phyloP scores from a whole-genome alignment of 768 basidiomycete species.

The Porphyrellus cyaneotinctus region DNA sequence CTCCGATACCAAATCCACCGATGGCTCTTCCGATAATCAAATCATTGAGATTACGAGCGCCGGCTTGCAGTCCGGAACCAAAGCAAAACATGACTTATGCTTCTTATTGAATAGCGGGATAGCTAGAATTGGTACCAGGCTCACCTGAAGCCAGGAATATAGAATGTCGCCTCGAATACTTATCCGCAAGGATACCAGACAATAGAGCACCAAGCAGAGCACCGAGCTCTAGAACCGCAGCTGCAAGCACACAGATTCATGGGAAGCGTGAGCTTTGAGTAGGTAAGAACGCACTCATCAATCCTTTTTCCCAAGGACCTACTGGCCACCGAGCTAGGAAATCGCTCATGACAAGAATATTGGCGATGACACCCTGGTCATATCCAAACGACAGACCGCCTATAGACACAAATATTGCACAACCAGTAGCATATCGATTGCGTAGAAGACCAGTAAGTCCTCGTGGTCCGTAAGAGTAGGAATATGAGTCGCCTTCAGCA shows the following conservation, averaged over 20 bases:
- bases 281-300: constrained; percentile 56
- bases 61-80: constrained; percentile 67
- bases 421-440: constrained; percentile 63
- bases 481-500: constrained; percentile 38
- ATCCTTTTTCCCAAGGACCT: constrained; percentile 67
- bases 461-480: constrained; percentile 70
- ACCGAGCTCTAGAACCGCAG: constrained; percentile 74
- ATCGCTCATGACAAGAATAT: constrained; percentile 79
- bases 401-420: constrained; percentile 71
- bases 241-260: constrained; percentile 33
- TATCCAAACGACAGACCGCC: constrained; percentile 80
- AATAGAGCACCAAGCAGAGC: constrained; percentile 71
- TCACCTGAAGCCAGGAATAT: constrained; percentile 67
- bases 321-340: constrained; percentile 67
- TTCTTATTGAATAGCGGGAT: not conserved
- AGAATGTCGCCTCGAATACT: constrained; percentile 59
- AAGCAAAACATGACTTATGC: constrained; percentile 60
- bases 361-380: constrained; percentile 84
- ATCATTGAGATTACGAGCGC: constrained; percentile 51
- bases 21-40: constrained; percentile 68
- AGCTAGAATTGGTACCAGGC: constrained; percentile 15
- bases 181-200: constrained; percentile 67
- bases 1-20: constrained; percentile 80
- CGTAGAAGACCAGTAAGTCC: constrained; percentile 60
- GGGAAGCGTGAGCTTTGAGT: not conserved